A percentile compares a stretch with the other conserved stretches of the same genome.
These are phyloP conservation scores for Inonotus obliquus DNA, from an alignment of 1,284 basidiomycete genomes.

Conservation along the genomic window DNA sequence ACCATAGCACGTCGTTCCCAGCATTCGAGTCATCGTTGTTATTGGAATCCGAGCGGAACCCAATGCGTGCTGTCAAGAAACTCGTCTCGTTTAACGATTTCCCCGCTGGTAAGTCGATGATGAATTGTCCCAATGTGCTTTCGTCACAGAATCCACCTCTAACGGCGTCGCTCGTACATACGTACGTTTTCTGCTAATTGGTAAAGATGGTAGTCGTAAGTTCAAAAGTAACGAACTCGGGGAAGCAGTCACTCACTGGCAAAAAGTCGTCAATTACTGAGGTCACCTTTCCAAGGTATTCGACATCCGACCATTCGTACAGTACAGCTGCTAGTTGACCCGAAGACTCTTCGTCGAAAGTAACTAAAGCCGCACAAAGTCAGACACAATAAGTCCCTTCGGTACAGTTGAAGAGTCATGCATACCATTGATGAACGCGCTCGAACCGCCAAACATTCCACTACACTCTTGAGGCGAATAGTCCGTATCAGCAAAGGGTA, in stretches of 20 bases:
- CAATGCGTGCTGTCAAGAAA: conserved; percentile 73
- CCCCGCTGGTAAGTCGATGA: conserved; percentile 64
- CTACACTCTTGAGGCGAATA: conserved; percentile 87
- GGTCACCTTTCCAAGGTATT: conserved; percentile 75
- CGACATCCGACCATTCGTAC: conserved; percentile 90
- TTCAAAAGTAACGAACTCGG: neutral
- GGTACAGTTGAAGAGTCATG: conserved; percentile 16
- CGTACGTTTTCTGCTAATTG: conserved; percentile 77
- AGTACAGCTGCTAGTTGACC: conserved; percentile 94
- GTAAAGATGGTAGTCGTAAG: conserved; percentile 15
- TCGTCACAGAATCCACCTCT: conserved; percentile 64
- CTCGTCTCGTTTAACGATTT: conserved; percentile 64
- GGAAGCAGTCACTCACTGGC: conserved; percentile 50
- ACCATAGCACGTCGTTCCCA: conserved; percentile 42
- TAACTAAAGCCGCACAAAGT: conserved; percentile 46
- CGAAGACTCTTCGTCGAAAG: conserved; percentile 73
- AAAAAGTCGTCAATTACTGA: conserved; percentile 51
- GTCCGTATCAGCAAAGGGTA: conserved; percentile 67
- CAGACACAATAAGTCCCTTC: neutral
- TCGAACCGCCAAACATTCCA: conserved; percentile 85
- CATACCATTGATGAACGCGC: conserved; percentile 85
- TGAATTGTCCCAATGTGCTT: conserved; percentile 78
- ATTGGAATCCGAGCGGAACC: conserved; percentile 38
- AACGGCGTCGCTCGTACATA: conserved; percentile 80
- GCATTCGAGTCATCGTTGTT: conserved; percentile 16